Evolutionary conservation across 441 rosid genomes (phyloP).

Genomic region (Mallotus repandus): DNA sequence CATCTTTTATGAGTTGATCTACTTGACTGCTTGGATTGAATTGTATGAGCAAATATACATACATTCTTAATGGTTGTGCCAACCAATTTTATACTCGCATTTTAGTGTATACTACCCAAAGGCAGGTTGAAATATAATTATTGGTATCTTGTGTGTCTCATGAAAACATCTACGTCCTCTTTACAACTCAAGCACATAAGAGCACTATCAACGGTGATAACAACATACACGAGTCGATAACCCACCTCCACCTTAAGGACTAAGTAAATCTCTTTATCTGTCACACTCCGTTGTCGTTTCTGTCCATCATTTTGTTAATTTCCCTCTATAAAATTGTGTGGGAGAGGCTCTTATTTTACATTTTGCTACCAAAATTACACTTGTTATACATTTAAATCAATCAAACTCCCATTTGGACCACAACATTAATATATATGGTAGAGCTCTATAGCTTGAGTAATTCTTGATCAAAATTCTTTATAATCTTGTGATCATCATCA

Average conservation of each 20-base stretch:
- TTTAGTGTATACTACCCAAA: neutral
- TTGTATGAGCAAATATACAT: no score
- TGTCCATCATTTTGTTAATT: neutral
- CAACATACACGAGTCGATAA: constrained; percentile 36
- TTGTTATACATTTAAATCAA: neutral
- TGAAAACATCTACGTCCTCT: constrained; percentile 27
- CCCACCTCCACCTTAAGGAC: constrained; percentile 41
- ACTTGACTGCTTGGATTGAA: no score
- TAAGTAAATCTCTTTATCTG: constrained; percentile 31
- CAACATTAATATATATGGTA: neutral
- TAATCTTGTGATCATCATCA: neutral
- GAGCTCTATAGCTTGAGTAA: neutral
- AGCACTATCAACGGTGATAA: constrained; percentile 41
- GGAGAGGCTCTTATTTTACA: neutral
- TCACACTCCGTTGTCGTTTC: no score
- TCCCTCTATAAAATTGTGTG: constrained; percentile 17
- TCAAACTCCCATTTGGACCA: constrained; percentile 18
- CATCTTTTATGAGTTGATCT: no score
- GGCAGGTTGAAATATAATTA: constrained; percentile 6
- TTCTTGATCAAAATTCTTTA: neutral
- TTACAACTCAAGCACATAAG: constrained; percentile 29
- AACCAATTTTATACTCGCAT: neutral
- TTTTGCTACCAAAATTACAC: neutral
- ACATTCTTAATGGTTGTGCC: neutral
- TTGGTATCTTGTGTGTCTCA: neutral